Evolutionary conservation across 169 alveolate genomes (phyloP).

Genomic region (Plasmodium cynomolgi): DNA sequence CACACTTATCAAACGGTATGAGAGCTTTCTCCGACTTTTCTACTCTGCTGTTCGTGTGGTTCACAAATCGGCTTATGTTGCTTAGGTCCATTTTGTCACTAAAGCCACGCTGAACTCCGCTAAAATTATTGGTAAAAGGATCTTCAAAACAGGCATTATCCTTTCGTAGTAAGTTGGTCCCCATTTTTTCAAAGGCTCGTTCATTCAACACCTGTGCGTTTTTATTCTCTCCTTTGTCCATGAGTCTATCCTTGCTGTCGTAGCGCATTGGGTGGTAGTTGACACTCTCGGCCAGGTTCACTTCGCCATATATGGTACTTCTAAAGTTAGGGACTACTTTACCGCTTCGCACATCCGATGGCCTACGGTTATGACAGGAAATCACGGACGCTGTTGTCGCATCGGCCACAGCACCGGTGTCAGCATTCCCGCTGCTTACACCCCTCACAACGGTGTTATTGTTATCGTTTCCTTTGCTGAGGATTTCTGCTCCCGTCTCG

Average conservation of each 20-base stretch:
- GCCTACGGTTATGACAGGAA: not conserved
- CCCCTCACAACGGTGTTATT: not conserved
- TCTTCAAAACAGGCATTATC: not conserved
- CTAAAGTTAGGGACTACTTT: not conserved
- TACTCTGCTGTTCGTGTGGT: not conserved
- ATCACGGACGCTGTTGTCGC: not conserved
- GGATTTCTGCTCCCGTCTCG: not conserved
- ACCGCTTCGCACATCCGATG: not conserved
- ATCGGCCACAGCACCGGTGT: not conserved
- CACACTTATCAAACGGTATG: not conserved
- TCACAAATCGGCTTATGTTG: not conserved
- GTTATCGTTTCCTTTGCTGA: not conserved
- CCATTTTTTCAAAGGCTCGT: not conserved
- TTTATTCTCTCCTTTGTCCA: not conserved
- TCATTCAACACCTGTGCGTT: constrained; percentile 1
- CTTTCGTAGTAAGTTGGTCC: not conserved
- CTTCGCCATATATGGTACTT: not conserved
- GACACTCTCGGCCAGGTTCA: not conserved
- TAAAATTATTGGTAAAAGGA: constrained; percentile 21
- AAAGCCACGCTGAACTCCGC: not conserved
- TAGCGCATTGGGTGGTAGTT: not conserved
- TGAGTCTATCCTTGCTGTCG: not conserved
- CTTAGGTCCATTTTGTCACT: constrained; percentile 4
- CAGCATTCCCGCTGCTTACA: not conserved
- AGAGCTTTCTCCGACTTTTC: not conserved